Conservation (phyloP, 2,329 filamentous ascomycete species). For the Xylogone sp. region DNA sequence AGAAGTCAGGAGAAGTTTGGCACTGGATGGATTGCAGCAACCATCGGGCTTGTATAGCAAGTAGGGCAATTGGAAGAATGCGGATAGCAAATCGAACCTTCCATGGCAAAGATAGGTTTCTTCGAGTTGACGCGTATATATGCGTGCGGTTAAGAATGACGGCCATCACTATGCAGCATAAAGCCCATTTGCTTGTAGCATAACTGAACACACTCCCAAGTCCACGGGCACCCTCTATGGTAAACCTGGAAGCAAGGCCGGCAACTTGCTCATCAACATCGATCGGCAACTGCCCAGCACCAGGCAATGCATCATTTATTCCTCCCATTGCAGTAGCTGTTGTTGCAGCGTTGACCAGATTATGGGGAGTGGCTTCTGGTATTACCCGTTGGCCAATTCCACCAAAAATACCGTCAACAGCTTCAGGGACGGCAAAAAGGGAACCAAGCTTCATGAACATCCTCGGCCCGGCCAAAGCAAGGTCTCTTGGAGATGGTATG, state of each 20-base stretch:
- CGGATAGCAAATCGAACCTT: conserved; percentile 67
- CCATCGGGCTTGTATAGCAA: conserved; percentile 63
- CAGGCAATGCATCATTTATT: conserved; percentile 17
- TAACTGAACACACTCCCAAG: conserved; percentile 88
- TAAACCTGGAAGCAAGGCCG: conserved; percentile 43
- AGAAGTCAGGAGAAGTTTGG: conserved; percentile 76
- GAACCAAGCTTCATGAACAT: conserved; percentile 66
- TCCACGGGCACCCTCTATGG: conserved; percentile 60
- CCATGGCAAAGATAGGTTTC: conserved; percentile 74
- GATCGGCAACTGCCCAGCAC: conserved; percentile 23
- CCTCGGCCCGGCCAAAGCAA: conserved; percentile 66
- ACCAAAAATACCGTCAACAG: conserved; percentile 49
- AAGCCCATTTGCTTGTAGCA: conserved; percentile 85
- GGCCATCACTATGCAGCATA: conserved; percentile 82
- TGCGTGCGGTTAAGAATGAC: conserved; percentile 87
- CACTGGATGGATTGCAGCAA: conserved; percentile 86
- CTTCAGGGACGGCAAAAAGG: conserved; percentile 57
- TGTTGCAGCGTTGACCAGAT: conserved; percentile 33
- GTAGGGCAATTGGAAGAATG: conserved; percentile 65
- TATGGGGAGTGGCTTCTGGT: conserved; percentile 51
- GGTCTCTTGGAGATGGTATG: conserved; percentile 62
- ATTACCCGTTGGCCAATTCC: conserved; percentile 55
- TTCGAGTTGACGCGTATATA: conserved; percentile 86
- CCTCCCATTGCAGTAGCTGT: conserved; percentile 40
- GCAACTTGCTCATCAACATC: conserved; percentile 37